phyloP scores from a whole-genome alignment of 805 yeast genomes.

The Teunomyces lycoperdinae region DNA sequence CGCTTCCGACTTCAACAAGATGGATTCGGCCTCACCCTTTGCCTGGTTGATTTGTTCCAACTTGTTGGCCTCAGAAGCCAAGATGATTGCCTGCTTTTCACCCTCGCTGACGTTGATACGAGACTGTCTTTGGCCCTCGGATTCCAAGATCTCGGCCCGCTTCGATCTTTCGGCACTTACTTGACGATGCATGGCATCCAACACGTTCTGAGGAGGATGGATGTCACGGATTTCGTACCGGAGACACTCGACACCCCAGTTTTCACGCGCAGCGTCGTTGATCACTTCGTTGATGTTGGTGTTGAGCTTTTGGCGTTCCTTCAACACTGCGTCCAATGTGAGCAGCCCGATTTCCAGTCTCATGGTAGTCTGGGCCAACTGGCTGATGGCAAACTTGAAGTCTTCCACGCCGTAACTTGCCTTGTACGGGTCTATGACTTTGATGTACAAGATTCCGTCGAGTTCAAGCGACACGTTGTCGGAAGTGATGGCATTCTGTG shows the following conservation, averaged over 20 bases:
- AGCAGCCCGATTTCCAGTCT: constrained; percentile 84
- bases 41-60: constrained; percentile 64
- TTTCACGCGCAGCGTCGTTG: constrained; percentile 76
- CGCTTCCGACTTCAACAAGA: constrained; percentile 63
- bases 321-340: constrained; percentile 72
- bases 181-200: constrained; percentile 89
- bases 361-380: constrained; percentile 89
- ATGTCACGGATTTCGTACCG: constrained; percentile 87
- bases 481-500: constrained; percentile 80
- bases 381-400: constrained; percentile 80
- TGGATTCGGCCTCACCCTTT: constrained; percentile 72
- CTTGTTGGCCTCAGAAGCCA: constrained; percentile 72
- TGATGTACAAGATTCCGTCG: constrained; percentile 80
- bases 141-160: constrained; percentile 82
- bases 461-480: constrained; percentile 82
- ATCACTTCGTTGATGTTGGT: constrained; percentile 71
- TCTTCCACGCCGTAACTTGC: constrained; percentile 89
- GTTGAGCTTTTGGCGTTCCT: constrained; percentile 73
- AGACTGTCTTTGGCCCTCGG: constrained; percentile 79
- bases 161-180: constrained; percentile 85
- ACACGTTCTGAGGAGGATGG: constrained; percentile 80
- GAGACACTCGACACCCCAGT: constrained; percentile 81
- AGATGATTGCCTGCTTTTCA: constrained; percentile 63
- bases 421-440: constrained; percentile 76
- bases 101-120: constrained; percentile 85